These are phyloP conservation scores for Nectriaceae sp. DNA, from an alignment of 2,329 filamentous ascomycete species.

Conservation along the genomic window DNA sequence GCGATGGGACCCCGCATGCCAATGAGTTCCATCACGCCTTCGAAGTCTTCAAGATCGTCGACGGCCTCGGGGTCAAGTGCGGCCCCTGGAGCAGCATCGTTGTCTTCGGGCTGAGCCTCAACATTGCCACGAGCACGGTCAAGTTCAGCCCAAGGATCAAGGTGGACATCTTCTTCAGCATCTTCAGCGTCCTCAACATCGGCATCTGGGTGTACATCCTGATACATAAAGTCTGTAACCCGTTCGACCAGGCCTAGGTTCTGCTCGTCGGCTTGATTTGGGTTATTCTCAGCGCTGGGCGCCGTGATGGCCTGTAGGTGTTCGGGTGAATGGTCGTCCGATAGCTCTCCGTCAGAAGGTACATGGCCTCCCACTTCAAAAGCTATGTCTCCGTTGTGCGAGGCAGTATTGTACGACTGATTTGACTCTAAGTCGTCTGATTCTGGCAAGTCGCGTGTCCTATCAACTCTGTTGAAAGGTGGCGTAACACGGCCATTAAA, in stretches of 20 bases:
- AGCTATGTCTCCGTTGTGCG: not conserved
- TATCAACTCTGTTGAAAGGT: no score
- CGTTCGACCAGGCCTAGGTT: conserved; percentile 29
- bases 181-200: conserved; percentile 38
- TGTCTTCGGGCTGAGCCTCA: conserved; percentile 46
- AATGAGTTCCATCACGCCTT: conserved; percentile 93
- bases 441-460: no score
- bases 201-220: conserved; percentile 43
- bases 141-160: conserved; percentile 23
- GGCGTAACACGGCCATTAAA: not conserved
- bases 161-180: conserved; percentile 56
- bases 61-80: conserved; percentile 75
- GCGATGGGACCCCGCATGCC: conserved; percentile 93
- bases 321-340: not conserved
- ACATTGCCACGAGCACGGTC: conserved; percentile 26
- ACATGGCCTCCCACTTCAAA: no score
- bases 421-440: not conserved
- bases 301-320: not conserved
- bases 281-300: not conserved
- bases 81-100: conserved; percentile 65
- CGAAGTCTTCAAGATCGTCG: conserved; percentile 89
- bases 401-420: not conserved
- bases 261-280: conserved; percentile 9
- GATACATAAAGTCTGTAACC: conserved; percentile 64
- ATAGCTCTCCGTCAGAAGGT: no score